phyloP scores from a whole-genome alignment of 148 eudicot species.

The Fagopyrum esculentum region DNA sequence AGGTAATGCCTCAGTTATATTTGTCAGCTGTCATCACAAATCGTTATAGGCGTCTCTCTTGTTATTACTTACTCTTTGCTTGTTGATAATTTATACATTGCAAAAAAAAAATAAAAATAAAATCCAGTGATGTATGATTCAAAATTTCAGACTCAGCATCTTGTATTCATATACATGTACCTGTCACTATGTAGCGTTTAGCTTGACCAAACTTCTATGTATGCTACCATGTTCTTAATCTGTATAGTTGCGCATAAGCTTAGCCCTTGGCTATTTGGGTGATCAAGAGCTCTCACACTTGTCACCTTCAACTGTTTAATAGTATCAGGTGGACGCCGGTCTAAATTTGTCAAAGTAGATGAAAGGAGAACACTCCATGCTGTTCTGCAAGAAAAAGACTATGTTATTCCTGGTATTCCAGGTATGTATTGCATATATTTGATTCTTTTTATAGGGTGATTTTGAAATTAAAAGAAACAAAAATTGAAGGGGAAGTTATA shows the following conservation, averaged over 20 bases:
- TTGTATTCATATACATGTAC: background rate
- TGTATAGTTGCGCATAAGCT: background rate
- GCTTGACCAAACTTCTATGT: background rate
- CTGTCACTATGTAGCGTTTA: background rate
- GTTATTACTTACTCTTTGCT: background rate
- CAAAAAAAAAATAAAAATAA: background rate
- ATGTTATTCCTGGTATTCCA: slow-evolving; percentile 75
- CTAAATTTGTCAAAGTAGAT: slow-evolving; percentile 67
- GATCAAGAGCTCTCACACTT: background rate
- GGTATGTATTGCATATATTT: slow-evolving; percentile 31
- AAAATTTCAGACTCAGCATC: background rate
- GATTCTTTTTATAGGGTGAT: background rate
- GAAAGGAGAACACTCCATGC: slow-evolving; percentile 68
- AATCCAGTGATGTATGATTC: background rate
- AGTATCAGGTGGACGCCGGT: slow-evolving; percentile 36
- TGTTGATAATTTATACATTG: no score
- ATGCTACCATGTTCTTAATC: background rate
- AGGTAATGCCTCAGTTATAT: slow-evolving; percentile 24
- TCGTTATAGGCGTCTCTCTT: background rate
- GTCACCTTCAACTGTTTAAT: slow-evolving; percentile 10
- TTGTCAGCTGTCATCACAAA: background rate
- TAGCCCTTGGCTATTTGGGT: background rate
- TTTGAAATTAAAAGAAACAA: background rate
- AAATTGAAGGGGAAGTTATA: background rate
- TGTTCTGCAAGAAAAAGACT: slow-evolving; percentile 53